phyloP scores from a whole-genome alignment of 345 rosid species.

The Noccaea bulbosa region DNA sequence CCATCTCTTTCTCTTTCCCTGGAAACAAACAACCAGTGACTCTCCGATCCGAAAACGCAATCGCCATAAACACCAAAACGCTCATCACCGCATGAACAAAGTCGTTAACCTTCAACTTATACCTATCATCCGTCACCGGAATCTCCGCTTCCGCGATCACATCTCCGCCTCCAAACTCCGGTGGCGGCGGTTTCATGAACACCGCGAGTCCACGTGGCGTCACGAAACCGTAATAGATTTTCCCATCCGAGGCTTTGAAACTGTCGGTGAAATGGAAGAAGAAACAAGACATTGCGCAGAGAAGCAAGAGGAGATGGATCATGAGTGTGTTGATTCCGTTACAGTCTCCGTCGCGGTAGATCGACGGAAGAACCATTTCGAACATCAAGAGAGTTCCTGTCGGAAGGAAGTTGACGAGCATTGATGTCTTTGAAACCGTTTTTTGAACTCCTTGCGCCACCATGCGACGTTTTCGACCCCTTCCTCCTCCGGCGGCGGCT shows the following conservation, averaged over 20 bases:
- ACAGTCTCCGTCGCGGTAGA: slow-evolving; percentile 60
- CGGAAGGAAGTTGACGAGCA: slow-evolving; percentile 69
- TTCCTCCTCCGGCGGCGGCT: slow-evolving; percentile 35
- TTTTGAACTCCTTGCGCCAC: slow-evolving; percentile 71
- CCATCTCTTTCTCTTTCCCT: slow-evolving; percentile 67
- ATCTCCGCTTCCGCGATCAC: slow-evolving; percentile 52
- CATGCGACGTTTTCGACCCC: slow-evolving; percentile 54
- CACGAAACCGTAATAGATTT: slow-evolving; percentile 67
- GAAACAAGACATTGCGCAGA: slow-evolving; percentile 69
- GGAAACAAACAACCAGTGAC: slow-evolving; percentile 65
- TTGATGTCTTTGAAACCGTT: slow-evolving; percentile 72
- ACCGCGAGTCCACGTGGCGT: slow-evolving; percentile 68
- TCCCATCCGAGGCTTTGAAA: slow-evolving; percentile 63
- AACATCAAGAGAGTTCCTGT: slow-evolving; percentile 80
- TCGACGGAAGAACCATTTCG: slow-evolving; percentile 73
- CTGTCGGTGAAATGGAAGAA: slow-evolving; percentile 78
- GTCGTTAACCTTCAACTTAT: slow-evolving; percentile 57
- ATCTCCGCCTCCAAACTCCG: slow-evolving; percentile 45
- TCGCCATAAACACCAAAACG: slow-evolving; percentile 69
- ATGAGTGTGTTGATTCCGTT: slow-evolving; percentile 56
- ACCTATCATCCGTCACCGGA: slow-evolving; percentile 62
- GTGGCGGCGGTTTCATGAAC: slow-evolving; percentile 45
- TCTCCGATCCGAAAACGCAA: slow-evolving; percentile 68
- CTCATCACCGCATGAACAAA: slow-evolving; percentile 73
- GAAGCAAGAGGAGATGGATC: slow-evolving; percentile 54